Evolutionary conservation across 768 basidiomycete genomes (phyloP).

Genomic region (Hypholoma fasciculare): DNA sequence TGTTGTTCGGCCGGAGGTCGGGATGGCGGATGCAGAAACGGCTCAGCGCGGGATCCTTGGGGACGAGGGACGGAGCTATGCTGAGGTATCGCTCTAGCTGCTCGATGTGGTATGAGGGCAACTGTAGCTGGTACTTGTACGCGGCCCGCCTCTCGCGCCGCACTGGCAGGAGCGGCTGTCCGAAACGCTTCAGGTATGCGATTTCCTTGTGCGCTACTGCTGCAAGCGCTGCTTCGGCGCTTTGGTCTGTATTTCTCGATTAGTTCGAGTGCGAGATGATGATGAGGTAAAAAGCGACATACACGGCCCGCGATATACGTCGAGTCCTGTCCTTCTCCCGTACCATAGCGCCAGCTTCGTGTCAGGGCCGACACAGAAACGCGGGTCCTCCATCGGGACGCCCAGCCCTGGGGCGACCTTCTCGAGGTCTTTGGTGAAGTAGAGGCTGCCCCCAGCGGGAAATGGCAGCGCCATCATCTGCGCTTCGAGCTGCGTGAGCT

Average conservation of each 20-base stretch:
- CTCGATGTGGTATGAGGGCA: constrained; percentile 43
- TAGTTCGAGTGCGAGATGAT: constrained; percentile 22
- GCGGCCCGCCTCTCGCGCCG: constrained; percentile 39
- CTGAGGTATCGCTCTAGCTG: constrained; percentile 48
- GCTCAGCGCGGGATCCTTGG: constrained; percentile 35
- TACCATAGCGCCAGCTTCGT: constrained; percentile 42
- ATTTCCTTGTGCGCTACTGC: constrained; percentile 45
- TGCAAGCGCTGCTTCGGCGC: constrained; percentile 42
- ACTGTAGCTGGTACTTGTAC: constrained; percentile 45
- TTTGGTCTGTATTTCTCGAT: constrained; percentile 42
- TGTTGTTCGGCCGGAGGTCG: constrained; percentile 49
- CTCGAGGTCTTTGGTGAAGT: constrained; percentile 44
- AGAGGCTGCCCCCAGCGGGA: constrained; percentile 51
- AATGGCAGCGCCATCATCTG: constrained; percentile 40
- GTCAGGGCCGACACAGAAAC: constrained; percentile 48
- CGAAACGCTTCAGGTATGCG: constrained; percentile 48
- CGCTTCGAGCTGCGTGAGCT: constrained; percentile 39
- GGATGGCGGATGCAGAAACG: constrained; percentile 53
- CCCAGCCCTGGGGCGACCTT: constrained; percentile 30
- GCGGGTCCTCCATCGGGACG: constrained; percentile 38
- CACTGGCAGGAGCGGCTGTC: constrained; percentile 47
- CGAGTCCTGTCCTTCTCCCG: constrained; percentile 45
- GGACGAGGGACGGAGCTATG: constrained; percentile 45
- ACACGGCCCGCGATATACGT: constrained; percentile 52
- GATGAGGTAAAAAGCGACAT: constrained; percentile 33